Evolutionary conservation across 192 early-diverging fungal species (phyloP).

Genomic region (Chytriomyces hyalinus): DNA sequence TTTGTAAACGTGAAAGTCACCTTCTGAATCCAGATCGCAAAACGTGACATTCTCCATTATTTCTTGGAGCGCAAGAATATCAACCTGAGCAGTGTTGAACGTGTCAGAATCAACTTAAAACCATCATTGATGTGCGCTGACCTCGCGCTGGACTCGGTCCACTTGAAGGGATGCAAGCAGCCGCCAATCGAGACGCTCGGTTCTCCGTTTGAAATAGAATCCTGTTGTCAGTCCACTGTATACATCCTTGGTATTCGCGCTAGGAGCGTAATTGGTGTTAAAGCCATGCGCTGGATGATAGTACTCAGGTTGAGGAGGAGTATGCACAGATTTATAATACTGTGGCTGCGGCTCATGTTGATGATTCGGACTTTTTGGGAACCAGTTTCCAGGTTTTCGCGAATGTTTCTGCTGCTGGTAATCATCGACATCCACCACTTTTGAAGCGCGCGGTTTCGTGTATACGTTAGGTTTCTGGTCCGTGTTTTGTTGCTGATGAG

Average conservation of each 20-base stretch:
- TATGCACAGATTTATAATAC: not conserved
- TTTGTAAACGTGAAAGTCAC: conserved; percentile 5
- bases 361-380: not conserved
- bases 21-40: conserved; percentile 59
- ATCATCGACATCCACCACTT: not conserved
- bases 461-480: no score
- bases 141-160: conserved; percentile 53
- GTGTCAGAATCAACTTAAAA: not conserved
- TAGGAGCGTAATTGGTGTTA: not conserved
- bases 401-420: not conserved
- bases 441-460: no score
- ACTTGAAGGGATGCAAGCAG: conserved; percentile 49
- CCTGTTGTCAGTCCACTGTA: not conserved
- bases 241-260: not conserved
- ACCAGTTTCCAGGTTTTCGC: not conserved
- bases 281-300: not conserved
- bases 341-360: not conserved
- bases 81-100: conserved; percentile 37
- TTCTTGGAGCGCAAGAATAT: conserved; percentile 54
- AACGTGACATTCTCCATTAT: conserved; percentile 63
- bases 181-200: conserved; percentile 59
- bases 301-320: no score
- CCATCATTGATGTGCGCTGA: conserved; percentile 26
- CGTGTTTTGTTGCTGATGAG: no score
- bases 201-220: conserved; percentile 55